These are phyloP conservation scores for Calycina herbarum DNA, from an alignment of 2,329 filamentous ascomycete species.

Conservation along the genomic window DNA sequence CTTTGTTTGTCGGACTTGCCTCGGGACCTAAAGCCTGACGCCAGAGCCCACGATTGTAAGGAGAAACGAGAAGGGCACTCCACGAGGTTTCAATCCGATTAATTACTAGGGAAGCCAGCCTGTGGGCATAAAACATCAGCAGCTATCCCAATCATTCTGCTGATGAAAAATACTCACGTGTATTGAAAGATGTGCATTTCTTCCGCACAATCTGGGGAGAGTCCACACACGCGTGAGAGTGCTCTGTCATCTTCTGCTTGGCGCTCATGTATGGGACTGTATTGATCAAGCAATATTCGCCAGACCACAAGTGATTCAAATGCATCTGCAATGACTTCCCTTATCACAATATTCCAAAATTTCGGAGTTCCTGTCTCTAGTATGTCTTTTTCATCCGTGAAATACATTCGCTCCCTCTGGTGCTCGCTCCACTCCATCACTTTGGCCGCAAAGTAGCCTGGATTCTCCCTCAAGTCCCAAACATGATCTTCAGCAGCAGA, in stretches of 20 bases:
- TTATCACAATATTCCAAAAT: conserved; percentile 1
- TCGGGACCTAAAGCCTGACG: background rate
- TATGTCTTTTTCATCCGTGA: background rate
- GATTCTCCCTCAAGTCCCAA: conserved; percentile 7
- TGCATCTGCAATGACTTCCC: background rate
- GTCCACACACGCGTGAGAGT: background rate
- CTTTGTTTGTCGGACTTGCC: background rate
- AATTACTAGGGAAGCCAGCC: background rate
- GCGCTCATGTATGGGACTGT: background rate
- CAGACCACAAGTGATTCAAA: background rate
- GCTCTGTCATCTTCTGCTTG: background rate
- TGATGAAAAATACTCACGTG: background rate
- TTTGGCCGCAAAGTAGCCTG: background rate
- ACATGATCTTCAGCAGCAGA: conserved; percentile 7
- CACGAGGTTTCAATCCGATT: background rate
- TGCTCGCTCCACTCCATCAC: background rate
- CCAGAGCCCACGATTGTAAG: background rate
- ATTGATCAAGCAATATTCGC: background rate
- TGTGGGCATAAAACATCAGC: background rate
- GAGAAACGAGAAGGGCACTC: background rate
- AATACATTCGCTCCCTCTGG: background rate
- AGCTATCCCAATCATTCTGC: background rate
- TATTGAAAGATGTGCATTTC: background rate
- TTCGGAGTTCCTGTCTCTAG: background rate
- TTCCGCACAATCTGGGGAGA: background rate